Evolutionary conservation across 805 yeast species (phyloP).

Genomic region (Candida germanica): DNA sequence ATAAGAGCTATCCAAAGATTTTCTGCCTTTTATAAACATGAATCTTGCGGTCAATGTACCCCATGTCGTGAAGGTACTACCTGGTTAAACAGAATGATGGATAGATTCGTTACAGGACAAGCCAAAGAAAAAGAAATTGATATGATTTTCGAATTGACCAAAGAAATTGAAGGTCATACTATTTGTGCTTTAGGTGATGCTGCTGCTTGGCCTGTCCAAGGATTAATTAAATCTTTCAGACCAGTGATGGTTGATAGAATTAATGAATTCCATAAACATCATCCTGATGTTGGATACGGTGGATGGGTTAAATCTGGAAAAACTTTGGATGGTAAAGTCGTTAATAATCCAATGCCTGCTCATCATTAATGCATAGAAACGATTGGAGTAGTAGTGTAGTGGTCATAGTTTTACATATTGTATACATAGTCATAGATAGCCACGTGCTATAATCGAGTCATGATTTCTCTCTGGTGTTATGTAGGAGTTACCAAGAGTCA

Average conservation of each 20-base stretch:
- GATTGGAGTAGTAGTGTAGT: too few species aligned
- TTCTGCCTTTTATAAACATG: slow-evolving; percentile 83
- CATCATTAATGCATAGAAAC: slow-evolving; percentile 38
- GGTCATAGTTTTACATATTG: too few species aligned
- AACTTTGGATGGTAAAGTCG: slow-evolving; percentile 60
- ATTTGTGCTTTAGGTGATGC: slow-evolving; percentile 93
- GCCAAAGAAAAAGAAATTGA: slow-evolving; percentile 81
- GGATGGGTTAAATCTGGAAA: slow-evolving; percentile 72
- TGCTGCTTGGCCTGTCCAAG: slow-evolving; percentile 92
- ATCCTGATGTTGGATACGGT: slow-evolving; percentile 55
- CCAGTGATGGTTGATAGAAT: slow-evolving; percentile 80
- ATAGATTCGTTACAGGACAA: slow-evolving; percentile 74
- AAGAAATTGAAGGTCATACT: slow-evolving; percentile 88
- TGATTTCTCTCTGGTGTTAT: too few species aligned
- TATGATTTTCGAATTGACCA: slow-evolving; percentile 77
- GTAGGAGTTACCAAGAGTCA: too few species aligned
- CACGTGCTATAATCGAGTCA: too few species aligned
- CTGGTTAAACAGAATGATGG: slow-evolving; percentile 81
- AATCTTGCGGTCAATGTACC: slow-evolving; percentile 92
- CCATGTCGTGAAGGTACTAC: slow-evolving; percentile 95
- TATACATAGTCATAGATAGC: too few species aligned
- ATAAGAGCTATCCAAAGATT: slow-evolving; percentile 84
- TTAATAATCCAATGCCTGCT: slow-evolving; percentile 56
- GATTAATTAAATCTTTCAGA: slow-evolving; percentile 78
- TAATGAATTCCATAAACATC: slow-evolving; percentile 53